Conservation (phyloP, 805 yeast species). For the Monosporozyma solicola region DNA sequence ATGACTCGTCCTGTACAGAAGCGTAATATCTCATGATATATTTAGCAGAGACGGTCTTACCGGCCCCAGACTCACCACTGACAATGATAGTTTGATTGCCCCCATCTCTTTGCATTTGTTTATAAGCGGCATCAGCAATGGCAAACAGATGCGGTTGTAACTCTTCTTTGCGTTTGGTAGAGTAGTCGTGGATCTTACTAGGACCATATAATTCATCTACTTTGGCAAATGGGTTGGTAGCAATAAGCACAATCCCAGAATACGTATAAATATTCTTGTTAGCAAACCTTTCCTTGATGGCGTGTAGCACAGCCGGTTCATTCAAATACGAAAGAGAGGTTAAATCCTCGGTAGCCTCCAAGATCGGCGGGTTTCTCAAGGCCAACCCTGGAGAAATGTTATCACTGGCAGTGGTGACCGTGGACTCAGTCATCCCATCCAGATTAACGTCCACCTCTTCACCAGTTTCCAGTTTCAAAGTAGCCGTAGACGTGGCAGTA, state of each 20-base stretch:
- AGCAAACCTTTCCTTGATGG: slow-evolving; percentile 79
- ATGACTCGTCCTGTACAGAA: slow-evolving; percentile 57
- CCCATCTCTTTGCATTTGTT: slow-evolving; percentile 81
- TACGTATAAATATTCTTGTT: slow-evolving; percentile 89
- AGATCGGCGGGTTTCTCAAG: slow-evolving; percentile 80
- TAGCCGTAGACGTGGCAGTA: slow-evolving; percentile 39
- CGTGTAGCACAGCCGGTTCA: slow-evolving; percentile 94
- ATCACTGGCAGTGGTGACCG: slow-evolving; percentile 13
- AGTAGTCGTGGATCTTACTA: slow-evolving; percentile 87
- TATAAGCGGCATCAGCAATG: slow-evolving; percentile 94
- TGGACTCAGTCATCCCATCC: not conserved
- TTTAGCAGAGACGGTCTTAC: slow-evolving; percentile 95
- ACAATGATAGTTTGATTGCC: slow-evolving; percentile 93
- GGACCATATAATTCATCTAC: slow-evolving; percentile 85
- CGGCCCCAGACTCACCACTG: slow-evolving; percentile 98
- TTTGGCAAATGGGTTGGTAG: slow-evolving; percentile 90
- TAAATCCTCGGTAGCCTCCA: slow-evolving; percentile 90
- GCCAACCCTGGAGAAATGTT: slow-evolving; percentile 45
- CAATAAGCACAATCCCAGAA: slow-evolving; percentile 93
- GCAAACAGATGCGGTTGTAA: slow-evolving; percentile 95
- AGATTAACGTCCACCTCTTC: slow-evolving; percentile 37
- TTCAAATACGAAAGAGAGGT: slow-evolving; percentile 86
- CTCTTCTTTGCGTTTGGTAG: slow-evolving; percentile 75
- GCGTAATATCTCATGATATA: slow-evolving; percentile 98
- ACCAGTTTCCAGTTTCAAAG: slow-evolving; percentile 45